Evolutionary conservation across 805 yeast genomes (phyloP).

Genomic region (Tetrapisispora namnaoensis): DNA sequence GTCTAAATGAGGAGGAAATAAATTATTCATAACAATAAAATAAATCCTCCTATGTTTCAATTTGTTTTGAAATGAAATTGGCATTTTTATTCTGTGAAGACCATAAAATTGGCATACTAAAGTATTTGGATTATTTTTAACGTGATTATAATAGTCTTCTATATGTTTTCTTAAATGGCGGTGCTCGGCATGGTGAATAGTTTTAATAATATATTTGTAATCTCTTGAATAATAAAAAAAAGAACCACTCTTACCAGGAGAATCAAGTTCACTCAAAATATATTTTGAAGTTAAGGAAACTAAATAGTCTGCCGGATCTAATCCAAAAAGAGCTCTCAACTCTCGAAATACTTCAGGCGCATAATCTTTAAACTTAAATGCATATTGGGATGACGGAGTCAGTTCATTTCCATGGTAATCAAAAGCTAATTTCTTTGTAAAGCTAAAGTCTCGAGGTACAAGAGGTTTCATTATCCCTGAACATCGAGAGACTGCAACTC

Average conservation of each 20-base stretch:
- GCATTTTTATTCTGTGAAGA: constrained; percentile 85
- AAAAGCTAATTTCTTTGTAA: constrained; percentile 73
- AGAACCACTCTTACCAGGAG: constrained; percentile 96
- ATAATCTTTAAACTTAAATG: constrained; percentile 93
- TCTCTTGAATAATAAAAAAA: constrained; percentile 93
- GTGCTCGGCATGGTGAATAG: constrained; percentile 91
- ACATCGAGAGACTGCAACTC: constrained; percentile 89
- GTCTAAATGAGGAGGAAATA: constrained; percentile 88
- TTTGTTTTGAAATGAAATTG: constrained; percentile 37
- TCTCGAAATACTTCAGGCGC: constrained; percentile 91
- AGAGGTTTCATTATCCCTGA: constrained; percentile 75
- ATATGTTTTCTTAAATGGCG: constrained; percentile 65
- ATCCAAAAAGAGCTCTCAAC: constrained; percentile 64
- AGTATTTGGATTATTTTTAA: constrained; percentile 76
- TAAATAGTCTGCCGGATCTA: constrained; percentile 93
- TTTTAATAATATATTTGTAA: constrained; percentile 87
- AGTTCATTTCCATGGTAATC: constrained; percentile 78
- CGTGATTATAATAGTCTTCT: constrained; percentile 70
- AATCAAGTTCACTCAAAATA: constrained; percentile 80
- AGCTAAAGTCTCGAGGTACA: constrained; percentile 54
- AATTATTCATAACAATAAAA: constrained; percentile 91
- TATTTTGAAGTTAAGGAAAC: constrained; percentile 89
- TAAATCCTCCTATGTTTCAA: constrained; percentile 62
- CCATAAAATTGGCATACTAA: constrained; percentile 94
- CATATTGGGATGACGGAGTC: constrained; percentile 90